These are phyloP conservation scores for Solanum hybrid DNA, from an alignment of 305 asterid genomes.

Conservation along the genomic window DNA sequence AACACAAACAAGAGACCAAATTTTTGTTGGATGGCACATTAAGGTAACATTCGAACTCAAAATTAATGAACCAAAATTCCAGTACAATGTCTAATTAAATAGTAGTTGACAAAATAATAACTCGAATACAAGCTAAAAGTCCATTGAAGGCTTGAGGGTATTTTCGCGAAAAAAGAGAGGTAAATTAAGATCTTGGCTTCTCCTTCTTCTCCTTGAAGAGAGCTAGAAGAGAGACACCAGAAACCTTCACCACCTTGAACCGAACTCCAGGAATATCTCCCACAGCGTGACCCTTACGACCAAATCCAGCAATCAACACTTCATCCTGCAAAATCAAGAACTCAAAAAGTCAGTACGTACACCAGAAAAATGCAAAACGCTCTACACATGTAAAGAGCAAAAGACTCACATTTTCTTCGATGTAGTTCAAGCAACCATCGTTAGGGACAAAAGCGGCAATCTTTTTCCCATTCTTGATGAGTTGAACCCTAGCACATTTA, in stretches of 20 bases:
- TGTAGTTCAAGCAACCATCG: conserved; percentile 57
- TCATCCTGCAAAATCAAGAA: conserved; percentile 37
- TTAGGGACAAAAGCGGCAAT: conserved; percentile 61
- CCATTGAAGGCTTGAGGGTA: background rate
- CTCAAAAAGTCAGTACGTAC: background rate
- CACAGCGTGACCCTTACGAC: conserved; percentile 72
- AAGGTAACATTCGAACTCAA: background rate
- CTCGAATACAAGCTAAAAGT: background rate
- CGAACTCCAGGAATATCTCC: conserved; percentile 75
- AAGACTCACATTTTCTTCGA: conserved; percentile 46
- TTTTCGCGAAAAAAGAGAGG: background rate
- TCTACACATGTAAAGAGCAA: background rate
- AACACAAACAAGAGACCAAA: background rate
- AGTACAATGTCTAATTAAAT: conserved; percentile 2
- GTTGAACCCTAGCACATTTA: conserved; percentile 60
- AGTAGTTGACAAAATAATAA: conserved; percentile 5
- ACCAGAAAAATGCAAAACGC: background rate
- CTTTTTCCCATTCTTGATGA: conserved; percentile 53
- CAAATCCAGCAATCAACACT: conserved; percentile 74
- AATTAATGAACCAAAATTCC: conserved; percentile 11
- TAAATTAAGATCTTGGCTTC: conserved; percentile 49
- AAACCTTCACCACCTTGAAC: conserved; percentile 70
- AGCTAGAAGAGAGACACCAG: conserved; percentile 58
- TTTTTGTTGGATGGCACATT: background rate
- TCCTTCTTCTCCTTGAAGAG: conserved; percentile 68